A percentile compares a stretch with the other conserved stretches of the same genome.
Conservation (phyloP, 2,329 filamentous ascomycete genomes). For the Colletotrichum higginsianum region DNA sequence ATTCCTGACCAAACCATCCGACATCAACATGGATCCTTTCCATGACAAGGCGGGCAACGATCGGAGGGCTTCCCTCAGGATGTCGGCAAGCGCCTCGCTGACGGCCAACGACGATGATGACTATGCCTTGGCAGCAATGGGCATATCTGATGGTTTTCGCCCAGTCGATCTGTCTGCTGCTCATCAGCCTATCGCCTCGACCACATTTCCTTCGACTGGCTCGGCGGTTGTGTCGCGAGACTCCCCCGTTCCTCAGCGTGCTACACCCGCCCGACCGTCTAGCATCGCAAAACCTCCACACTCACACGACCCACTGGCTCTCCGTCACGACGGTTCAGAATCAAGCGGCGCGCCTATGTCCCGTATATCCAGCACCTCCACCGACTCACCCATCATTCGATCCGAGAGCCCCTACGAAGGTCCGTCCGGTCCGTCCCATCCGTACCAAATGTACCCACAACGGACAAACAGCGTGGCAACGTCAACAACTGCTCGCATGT, state of each 20-base stretch:
- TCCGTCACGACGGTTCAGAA: conserved; percentile 66
- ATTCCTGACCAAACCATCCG: conserved; percentile 21
- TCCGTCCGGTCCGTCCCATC: conserved; percentile 82
- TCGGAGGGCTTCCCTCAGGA: conserved; percentile 59
- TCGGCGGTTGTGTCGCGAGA: conserved; percentile 41
- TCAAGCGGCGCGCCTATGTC: conserved; percentile 23
- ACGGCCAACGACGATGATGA: conserved; percentile 59
- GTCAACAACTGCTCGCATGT: conserved; percentile 74
- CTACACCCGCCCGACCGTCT: conserved; percentile 60
- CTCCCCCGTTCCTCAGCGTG: conserved; percentile 31
- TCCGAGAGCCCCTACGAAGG: conserved; percentile 78
- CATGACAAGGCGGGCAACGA: conserved; percentile 57
- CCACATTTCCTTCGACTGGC: conserved; percentile 45
- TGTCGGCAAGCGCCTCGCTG: conserved; percentile 54
- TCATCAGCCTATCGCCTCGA: conserved; percentile 45
- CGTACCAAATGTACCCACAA: conserved; percentile 89
- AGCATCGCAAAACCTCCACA: conserved; percentile 70
- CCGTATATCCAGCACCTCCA: conserved; percentile 52
- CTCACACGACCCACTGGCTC: conserved; percentile 64
- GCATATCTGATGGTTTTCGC: conserved; percentile 68
- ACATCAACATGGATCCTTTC: conserved; percentile 57
- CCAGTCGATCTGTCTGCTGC: conserved; percentile 51
- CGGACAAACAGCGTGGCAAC: conserved; percentile 79
- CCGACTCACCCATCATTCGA: conserved; percentile 56
- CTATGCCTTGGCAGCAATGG: conserved; percentile 65